Conservation (phyloP, 345 rosid genomes). For the Abelmoschus esculentus region DNA sequence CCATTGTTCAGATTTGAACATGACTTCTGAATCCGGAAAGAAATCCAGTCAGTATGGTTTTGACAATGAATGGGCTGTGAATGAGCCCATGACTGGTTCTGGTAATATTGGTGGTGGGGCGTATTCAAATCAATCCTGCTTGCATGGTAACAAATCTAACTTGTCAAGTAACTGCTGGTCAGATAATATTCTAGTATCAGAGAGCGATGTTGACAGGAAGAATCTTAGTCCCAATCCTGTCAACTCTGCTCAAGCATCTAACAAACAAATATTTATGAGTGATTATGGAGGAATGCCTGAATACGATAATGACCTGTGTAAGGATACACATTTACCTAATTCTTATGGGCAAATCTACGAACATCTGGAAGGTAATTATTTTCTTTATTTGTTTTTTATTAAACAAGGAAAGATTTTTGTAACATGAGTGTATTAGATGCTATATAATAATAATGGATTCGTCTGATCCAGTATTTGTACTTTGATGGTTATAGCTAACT, state of each 20-base stretch:
- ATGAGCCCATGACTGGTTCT: slow-evolving; percentile 18
- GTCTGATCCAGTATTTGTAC: neutral
- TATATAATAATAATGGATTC: neutral
- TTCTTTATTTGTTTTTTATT: neutral
- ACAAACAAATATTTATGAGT: slow-evolving; percentile 12
- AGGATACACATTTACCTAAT: slow-evolving; percentile 7
- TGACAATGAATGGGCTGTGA: slow-evolving; percentile 21
- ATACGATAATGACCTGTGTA: slow-evolving; percentile 16
- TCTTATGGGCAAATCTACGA: slow-evolving; percentile 5
- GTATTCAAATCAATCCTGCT: slow-evolving; percentile 6
- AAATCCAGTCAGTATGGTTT: slow-evolving; percentile 15
- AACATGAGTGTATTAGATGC: neutral
- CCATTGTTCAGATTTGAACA: slow-evolving; percentile 14
- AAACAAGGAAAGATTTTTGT: neutral
- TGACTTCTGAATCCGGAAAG: slow-evolving; percentile 5
- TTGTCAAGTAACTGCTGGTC: slow-evolving; percentile 10
- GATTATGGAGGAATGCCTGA: slow-evolving; percentile 13
- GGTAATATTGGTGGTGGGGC: slow-evolving; percentile 8
- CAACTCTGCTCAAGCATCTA: slow-evolving; percentile 14
- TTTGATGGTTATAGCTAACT: neutral
- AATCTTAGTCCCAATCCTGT: slow-evolving; percentile 1
- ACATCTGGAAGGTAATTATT: slow-evolving; percentile 21
- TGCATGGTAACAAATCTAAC: slow-evolving; percentile 9
- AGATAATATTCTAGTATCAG: slow-evolving; percentile 16
- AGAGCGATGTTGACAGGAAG: slow-evolving; percentile 7